Evolutionary conservation across 2,329 filamentous ascomycete species (phyloP), one percentile per base, ranked within the genome.

Genomic region (Coniochaeta prunicola): DNA sequence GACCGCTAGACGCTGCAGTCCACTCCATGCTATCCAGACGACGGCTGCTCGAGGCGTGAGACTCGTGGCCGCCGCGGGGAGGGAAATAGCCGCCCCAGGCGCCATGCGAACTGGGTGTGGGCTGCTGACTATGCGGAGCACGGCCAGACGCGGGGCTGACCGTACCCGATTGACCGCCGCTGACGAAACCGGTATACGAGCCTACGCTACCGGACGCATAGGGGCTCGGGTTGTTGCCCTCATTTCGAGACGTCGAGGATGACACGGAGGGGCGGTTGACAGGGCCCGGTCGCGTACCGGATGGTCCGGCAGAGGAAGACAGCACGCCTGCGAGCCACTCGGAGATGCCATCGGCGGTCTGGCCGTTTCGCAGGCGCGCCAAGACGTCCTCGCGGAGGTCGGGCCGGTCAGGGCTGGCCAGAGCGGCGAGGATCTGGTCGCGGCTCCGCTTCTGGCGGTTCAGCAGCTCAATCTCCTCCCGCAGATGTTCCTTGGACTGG

Each of bases 401-500:
- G 2, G 80, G 74, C 4, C n/a, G 68, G 8, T 80, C 77, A 31
- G 50, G 26, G 12, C 76, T 76, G 5, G 74, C 69, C 53, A 87
- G 76, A 10, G 83, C 84, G 3, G 77, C 72, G 30, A 87, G 72
- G 55, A 87, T 77, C 31, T 77, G 76, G 28, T 86, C 80, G 67
- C 73, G 83, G 50, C 78, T 78, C 24, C 76, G 78, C 65, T 85
- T 80, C 45, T 80, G 78, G 17, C 75, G 75, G 54, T 80, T 80
- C 36, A 87, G 71, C 28, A 70, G 71, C 57, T 87, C 84, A 60
- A 87, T 84, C 65, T 87, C 84, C 65, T 73, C 74, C 50, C 84
- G 79, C 5, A 87, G 76, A 57, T 80, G 78, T 61, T 86, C 84
- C 61, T 87, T 87, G 12, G 83, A 86, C 63, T 86, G 83, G 50